Evolutionary conservation across 2,329 filamentous ascomycete genomes (phyloP).

Genomic region (Stagonosporopsis vannaccii): DNA sequence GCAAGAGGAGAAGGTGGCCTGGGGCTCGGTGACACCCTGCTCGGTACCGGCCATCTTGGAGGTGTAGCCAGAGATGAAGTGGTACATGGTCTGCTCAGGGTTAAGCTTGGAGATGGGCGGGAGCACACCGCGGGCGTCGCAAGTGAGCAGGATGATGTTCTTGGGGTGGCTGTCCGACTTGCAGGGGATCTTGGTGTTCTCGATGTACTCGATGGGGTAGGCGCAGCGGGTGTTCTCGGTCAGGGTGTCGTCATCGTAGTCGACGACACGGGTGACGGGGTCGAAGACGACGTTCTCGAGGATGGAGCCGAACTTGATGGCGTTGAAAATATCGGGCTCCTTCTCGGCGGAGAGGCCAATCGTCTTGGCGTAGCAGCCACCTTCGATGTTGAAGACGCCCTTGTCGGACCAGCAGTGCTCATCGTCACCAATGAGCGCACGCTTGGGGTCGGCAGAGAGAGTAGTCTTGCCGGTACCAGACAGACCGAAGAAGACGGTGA

Average conservation of each 20-base stretch:
- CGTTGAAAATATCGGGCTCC: conserved; percentile 96
- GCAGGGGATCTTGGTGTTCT: conserved; percentile 98
- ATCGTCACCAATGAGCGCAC: conserved; percentile 94
- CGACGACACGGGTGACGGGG: conserved; percentile 84
- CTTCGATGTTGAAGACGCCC: conserved; percentile 99
- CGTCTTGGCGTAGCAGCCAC: conserved; percentile 99
- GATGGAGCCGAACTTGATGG: conserved; percentile 95
- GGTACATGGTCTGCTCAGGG: conserved; percentile 98
- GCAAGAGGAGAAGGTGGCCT: conserved; percentile 98
- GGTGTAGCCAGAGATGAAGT: conserved; percentile 99
- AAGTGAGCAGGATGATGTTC: conserved; percentile 98
- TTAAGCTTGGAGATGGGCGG: conserved; percentile 97
- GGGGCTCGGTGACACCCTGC: conserved; percentile 94
- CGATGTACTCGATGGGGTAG: conserved; percentile 99
- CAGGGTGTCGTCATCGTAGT: conserved; percentile 93
- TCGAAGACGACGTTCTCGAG: conserved; percentile 99
- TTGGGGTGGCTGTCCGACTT: conserved; percentile 83
- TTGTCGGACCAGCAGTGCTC: conserved; percentile 99
- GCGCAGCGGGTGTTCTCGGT: conserved; percentile 99
- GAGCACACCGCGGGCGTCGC: conserved; percentile 95
- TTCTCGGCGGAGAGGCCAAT: conserved; percentile 97
- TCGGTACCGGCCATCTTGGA: conserved; percentile 99
- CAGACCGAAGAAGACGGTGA: conserved; percentile 98
- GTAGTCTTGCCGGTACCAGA: conserved; percentile 99
- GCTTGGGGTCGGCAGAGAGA: conserved; percentile 94